These are phyloP conservation scores for Fragaria iinumae DNA, from an alignment of 306 rosid genomes.

Conservation along the genomic window DNA sequence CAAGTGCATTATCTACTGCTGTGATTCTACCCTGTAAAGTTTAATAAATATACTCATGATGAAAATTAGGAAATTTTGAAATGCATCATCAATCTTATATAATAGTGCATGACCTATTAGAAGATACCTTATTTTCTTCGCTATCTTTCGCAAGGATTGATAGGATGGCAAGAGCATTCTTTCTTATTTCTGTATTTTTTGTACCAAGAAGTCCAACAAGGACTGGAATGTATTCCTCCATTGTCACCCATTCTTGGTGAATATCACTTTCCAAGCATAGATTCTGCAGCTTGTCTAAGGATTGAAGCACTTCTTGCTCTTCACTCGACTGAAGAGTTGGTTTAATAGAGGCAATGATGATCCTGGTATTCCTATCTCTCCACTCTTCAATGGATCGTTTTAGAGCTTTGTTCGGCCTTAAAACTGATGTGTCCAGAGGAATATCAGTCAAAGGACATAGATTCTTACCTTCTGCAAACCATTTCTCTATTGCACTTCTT, in stretches of 20 bases:
- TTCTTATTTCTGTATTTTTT: conserved; percentile 52
- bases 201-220: conserved; percentile 50
- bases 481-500: conserved; percentile 61
- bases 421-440: conserved; percentile 43
- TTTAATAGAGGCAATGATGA: conserved; percentile 45
- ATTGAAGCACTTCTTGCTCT: conserved; percentile 38
- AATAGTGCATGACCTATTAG: neutral
- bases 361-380: conserved; percentile 61
- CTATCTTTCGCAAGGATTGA: conserved; percentile 50
- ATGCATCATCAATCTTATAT: neutral
- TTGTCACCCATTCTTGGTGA: conserved; percentile 54
- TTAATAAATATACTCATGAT: neutral
- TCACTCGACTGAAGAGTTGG: conserved; percentile 42
- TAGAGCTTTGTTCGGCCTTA: conserved; percentile 63
- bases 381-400: conserved; percentile 66
- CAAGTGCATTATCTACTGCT: conserved; percentile 49
- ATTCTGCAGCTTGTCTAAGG: conserved; percentile 37
- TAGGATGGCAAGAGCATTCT: conserved; percentile 44
- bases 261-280: conserved; percentile 51
- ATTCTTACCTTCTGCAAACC: conserved; percentile 58
- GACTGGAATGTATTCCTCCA: conserved; percentile 57
- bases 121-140: conserved; percentile 59
- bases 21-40: conserved; percentile 52
- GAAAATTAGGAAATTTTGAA: neutral
- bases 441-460: conserved; percentile 54